Percentiles rank a stretch among this genome's conserved stretches.
phyloP scores from a whole-genome alignment of 2,329 filamentous ascomycete genomes.

The Pyrenophora teres region DNA sequence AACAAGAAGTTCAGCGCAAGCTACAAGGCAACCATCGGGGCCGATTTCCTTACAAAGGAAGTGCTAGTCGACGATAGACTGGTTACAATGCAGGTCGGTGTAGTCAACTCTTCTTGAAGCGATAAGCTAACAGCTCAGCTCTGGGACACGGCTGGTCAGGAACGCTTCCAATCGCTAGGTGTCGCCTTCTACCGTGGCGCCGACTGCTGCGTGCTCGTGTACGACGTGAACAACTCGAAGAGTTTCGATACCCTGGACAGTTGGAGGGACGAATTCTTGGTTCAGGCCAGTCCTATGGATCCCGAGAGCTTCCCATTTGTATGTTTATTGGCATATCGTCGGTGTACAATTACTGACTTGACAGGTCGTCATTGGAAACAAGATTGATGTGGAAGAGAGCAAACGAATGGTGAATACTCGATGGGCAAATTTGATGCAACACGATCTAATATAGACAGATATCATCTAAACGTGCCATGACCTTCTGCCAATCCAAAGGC shows the following conservation, averaged over 20 bases:
- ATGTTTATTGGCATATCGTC: slow-evolving; percentile 45
- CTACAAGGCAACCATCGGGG: slow-evolving; percentile 99
- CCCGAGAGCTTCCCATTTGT: slow-evolving; percentile 98
- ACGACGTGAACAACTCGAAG: slow-evolving; percentile 99
- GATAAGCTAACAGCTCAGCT: slow-evolving; percentile 62
- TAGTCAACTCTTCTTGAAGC: slow-evolving; percentile 7
- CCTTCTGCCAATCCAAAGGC: slow-evolving; percentile 96
- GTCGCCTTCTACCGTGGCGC: slow-evolving; percentile 97
- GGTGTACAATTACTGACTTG: slow-evolving; percentile 18
- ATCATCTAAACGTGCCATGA: slow-evolving; percentile 92
- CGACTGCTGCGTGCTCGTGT: slow-evolving; percentile 96
- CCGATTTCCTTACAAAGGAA: slow-evolving; percentile 97
- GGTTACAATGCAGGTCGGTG: slow-evolving; percentile 91
- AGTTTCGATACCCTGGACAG: slow-evolving; percentile 98
- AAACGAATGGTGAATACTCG: slow-evolving; percentile 75
- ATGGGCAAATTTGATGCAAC: background rate
- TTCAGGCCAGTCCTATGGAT: slow-evolving; percentile 94
- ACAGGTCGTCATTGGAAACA: slow-evolving; percentile 94
- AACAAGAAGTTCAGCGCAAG: slow-evolving; percentile 99
- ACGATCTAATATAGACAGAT: slow-evolving; percentile 60
- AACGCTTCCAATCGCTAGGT: slow-evolving; percentile 94
- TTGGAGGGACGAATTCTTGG: slow-evolving; percentile 97
- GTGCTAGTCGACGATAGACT: slow-evolving; percentile 95
- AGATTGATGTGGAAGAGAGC: slow-evolving; percentile 98
- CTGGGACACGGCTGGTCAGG: slow-evolving; percentile 97